These are phyloP conservation scores for Aspergillus sojae DNA, from an alignment of 2,329 filamentous ascomycete species.

Conservation along the genomic window DNA sequence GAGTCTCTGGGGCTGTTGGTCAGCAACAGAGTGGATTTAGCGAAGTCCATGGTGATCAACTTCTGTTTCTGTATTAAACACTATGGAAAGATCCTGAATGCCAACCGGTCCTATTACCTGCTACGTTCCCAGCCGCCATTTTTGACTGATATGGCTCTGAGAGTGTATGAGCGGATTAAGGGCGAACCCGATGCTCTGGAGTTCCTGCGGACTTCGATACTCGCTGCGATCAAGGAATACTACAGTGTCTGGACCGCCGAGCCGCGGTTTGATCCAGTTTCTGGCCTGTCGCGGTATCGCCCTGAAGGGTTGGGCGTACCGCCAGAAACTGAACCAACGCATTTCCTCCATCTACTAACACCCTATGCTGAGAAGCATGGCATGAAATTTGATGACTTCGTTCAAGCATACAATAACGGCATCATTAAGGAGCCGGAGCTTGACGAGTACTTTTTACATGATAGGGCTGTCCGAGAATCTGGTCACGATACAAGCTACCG, in stretches of 20 bases:
- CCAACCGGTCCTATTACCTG: conserved; percentile 94
- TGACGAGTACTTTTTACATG: conserved; percentile 94
- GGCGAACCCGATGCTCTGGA: conserved; percentile 77
- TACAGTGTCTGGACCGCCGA: conserved; percentile 82
- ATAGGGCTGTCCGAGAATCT: conserved; percentile 92
- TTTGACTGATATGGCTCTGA: conserved; percentile 93
- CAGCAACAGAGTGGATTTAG: conserved; percentile 81
- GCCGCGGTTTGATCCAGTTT: conserved; percentile 75
- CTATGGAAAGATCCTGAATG: conserved; percentile 97
- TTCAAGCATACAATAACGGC: conserved; percentile 81
- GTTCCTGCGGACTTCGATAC: conserved; percentile 76
- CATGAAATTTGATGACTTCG: conserved; percentile 82
- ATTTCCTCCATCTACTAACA: conserved; percentile 80
- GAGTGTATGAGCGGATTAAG: conserved; percentile 91
- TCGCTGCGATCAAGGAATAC: conserved; percentile 97
- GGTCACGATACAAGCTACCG: conserved; percentile 97
- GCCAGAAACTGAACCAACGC: conserved; percentile 84
- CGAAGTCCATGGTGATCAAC: conserved; percentile 92
- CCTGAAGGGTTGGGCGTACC: conserved; percentile 83
- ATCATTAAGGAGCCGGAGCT: conserved; percentile 80
- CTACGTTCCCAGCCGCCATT: conserved; percentile 94
- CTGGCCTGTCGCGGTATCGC: conserved; percentile 81
- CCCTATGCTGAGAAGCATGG: conserved; percentile 83
- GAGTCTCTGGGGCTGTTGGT: conserved; percentile 86
- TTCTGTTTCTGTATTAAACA: conserved; percentile 98